Base-by-base conservation (phyloP, 345 rosid species). In the Salix arbutifolia region DNA sequence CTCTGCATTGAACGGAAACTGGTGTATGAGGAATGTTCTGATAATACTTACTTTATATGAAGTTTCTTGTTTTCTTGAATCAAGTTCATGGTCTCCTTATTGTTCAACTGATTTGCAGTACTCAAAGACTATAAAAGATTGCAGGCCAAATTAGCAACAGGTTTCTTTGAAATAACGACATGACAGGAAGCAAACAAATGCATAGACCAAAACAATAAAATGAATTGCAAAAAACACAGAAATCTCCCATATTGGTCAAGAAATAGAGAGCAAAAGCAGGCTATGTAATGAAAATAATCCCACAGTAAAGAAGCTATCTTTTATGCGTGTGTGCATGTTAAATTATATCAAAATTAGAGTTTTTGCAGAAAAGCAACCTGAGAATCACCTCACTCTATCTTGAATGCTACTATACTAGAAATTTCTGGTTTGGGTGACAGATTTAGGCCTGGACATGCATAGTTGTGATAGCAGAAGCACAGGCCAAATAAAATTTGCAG, bases 11-110 rank as follows among this genome's bases (percentile, higher is more conserved):
- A 8, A 21, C 11, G 70, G 66, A 42, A 25, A 61, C 52, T 46
- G 52, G 4, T 46, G 6, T 46, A 46, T 12, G 1, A 3, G 52
- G 5, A 46, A 14, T 46, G 52, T 46, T 14, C 16, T 46, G 52
- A 46, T 46, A 42, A 60, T 21, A 81, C 96, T 89, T 80, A 92
- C 97, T 81, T 83, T 50, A 89, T 85, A 70, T 26, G 87, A 35
- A 92, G 94, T 75, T 84, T 90, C 86, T 84, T 78, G 85, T 91
- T 90, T 86, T 88, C 87, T 76, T 87, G 88, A 84, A 89, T 82
- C 90, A 91, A 73, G 79, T 70, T 81, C 77, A 78, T 67, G 70
- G 74, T 74, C 78, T 87, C 90, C 71, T 26, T 76, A 77, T 80
- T 81, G 74, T 73, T 79, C 53, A 60, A 76, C 72, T 37, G 84